These are phyloP conservation scores for Ciborinia camelliae DNA, from an alignment of 2,329 filamentous ascomycete genomes.

Conservation along the genomic window DNA sequence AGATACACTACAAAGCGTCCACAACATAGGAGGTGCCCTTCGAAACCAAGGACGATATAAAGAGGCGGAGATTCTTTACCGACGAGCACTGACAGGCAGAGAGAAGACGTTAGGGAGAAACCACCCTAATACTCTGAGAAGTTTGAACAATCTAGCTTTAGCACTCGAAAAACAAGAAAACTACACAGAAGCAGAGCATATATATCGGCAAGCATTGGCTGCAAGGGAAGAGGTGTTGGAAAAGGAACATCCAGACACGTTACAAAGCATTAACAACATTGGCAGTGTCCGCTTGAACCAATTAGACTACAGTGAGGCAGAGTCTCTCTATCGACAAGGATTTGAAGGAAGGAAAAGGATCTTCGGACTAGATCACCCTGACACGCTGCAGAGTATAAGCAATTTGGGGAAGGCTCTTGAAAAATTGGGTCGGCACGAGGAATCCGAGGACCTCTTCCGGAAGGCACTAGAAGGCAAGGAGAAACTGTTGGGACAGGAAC, in stretches of 20 bases:
- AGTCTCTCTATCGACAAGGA: no score
- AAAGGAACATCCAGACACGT: neutral
- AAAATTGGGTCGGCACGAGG: no score
- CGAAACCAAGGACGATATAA: constrained; percentile 14
- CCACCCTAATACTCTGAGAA: neutral
- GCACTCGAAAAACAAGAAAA: neutral
- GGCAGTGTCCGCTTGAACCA: neutral
- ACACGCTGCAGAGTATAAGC: no score
- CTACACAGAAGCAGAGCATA: neutral
- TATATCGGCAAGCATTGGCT: neutral
- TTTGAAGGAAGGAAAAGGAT: no score
- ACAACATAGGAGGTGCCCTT: neutral
- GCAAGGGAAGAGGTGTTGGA: neutral
- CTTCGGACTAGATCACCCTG: no score
- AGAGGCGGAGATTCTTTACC: constrained; percentile 13
- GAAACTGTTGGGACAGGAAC: no score
- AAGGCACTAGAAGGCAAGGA: no score
- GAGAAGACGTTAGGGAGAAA: neutral
- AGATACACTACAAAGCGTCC: neutral
- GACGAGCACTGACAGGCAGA: neutral
- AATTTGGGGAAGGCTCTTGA: no score
- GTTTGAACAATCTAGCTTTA: neutral
- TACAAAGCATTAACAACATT: constrained; percentile 12
- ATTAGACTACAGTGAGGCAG: neutral
- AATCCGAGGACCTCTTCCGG: no score